Evolutionary conservation across 2,329 filamentous ascomycete species (phyloP).

Genomic region (Paecilomyces niveus): DNA sequence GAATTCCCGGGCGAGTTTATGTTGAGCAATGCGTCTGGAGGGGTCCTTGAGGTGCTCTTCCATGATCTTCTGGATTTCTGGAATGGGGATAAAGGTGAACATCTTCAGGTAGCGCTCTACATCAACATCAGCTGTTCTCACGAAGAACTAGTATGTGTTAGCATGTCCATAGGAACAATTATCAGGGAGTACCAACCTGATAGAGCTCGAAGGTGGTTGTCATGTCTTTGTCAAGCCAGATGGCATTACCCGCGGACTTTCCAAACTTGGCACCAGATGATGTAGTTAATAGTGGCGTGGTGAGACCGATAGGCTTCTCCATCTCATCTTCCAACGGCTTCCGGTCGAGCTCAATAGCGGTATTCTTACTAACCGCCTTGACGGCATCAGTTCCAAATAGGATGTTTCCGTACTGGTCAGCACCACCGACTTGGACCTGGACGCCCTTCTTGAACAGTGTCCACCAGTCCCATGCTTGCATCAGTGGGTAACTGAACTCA

Average conservation of each 20-base stretch:
- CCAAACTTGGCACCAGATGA: slow-evolving; percentile 84
- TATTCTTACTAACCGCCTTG: slow-evolving; percentile 59
- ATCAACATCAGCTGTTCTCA: slow-evolving; percentile 72
- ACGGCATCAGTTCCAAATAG: slow-evolving; percentile 80
- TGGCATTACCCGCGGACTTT: slow-evolving; percentile 86
- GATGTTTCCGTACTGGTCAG: slow-evolving; percentile 96
- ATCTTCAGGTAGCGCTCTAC: slow-evolving; percentile 77
- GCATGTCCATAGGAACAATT: slow-evolving; percentile 1
- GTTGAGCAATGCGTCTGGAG: slow-evolving; percentile 70
- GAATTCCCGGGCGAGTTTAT: slow-evolving; percentile 74
- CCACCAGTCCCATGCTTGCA: slow-evolving; percentile 98
- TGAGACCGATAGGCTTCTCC: slow-evolving; percentile 68
- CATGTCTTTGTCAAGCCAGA: slow-evolving; percentile 82
- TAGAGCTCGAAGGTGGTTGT: slow-evolving; percentile 83
- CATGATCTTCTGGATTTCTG: slow-evolving; percentile 63
- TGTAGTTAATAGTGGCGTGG: slow-evolving; percentile 82
- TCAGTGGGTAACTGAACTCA: slow-evolving; percentile 86
- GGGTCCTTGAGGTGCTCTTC: slow-evolving; percentile 60
- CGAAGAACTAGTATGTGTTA: slow-evolving; percentile 60
- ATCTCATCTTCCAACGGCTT: slow-evolving; percentile 29
- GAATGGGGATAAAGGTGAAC: slow-evolving; percentile 77
- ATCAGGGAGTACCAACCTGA: slow-evolving; percentile 37
- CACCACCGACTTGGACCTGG: slow-evolving; percentile 86
- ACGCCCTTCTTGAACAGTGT: slow-evolving; percentile 65
- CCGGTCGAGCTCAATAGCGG: slow-evolving; percentile 29